Conservation (phyloP, 2,329 filamentous ascomycete species). For the Fusarium irregulare region DNA sequence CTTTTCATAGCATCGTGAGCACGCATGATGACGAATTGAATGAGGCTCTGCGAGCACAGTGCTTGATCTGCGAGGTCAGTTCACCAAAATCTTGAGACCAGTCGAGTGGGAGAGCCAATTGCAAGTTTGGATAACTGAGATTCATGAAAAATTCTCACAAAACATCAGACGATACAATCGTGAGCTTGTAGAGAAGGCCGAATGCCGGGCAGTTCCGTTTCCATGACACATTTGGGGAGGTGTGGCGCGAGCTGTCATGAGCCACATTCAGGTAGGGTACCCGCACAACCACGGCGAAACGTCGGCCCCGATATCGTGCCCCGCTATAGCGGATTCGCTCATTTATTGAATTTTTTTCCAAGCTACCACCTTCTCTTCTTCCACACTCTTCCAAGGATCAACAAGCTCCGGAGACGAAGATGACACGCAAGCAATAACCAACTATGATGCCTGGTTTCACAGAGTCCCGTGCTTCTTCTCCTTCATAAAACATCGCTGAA, state of each 20-base stretch:
- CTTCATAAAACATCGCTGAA: conserved; percentile 33
- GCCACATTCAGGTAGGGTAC: conserved; percentile 15
- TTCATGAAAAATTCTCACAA: conserved; percentile 4
- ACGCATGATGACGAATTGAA: conserved; percentile 37
- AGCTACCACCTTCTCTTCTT: conserved; percentile 27
- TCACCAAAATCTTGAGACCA: no score
- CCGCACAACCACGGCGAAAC: conserved; percentile 19
- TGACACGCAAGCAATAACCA: conserved; percentile 52
- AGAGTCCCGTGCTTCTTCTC: conserved; percentile 37
- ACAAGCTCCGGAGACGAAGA: conserved; percentile 45
- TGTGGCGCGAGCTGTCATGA: conserved; percentile 25
- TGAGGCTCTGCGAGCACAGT: neutral
- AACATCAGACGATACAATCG: conserved; percentile 31
- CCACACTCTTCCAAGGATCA: conserved; percentile 38
- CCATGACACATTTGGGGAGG: conserved; percentile 27
- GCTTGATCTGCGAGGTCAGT: neutral
- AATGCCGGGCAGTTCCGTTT: conserved; percentile 34
- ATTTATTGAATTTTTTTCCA: conserved; percentile 43
- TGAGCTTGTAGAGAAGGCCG: conserved; percentile 24
- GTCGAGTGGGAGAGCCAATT: neutral
- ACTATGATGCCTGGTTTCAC: conserved; percentile 46
- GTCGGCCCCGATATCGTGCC: conserved; percentile 30
- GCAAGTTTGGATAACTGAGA: neutral
- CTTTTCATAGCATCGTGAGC: conserved; percentile 65
- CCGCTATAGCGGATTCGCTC: conserved; percentile 41